Base-by-base conservation (phyloP, 495 filamentous ascomycete species). In the Neurospora sp. region DNA sequence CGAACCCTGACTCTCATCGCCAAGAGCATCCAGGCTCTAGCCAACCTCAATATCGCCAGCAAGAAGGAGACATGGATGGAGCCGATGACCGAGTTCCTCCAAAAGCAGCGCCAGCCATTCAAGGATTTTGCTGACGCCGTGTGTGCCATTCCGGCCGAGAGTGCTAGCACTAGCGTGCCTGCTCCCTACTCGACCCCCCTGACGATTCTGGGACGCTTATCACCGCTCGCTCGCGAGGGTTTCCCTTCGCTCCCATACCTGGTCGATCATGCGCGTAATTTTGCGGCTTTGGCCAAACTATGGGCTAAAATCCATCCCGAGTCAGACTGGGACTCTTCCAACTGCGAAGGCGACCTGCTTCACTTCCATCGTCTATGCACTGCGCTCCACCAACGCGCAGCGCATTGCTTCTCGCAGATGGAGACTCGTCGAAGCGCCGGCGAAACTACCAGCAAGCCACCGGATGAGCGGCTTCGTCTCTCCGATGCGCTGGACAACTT, bases 21-120 rank as follows among this genome's bases (percentile, higher is more conserved):
- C 14, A 99, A 99, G 83, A 91, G 92, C 18, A 86, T 99, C n/a
- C 95, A 98, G 83, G 94, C 92, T 18, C 85, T 99, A 46, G 96
- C 95, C 22, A 98, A 98, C 78, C 89, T 98, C 83, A 92, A 92
- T 12, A 94, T 89, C 3, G 98, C 98, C 74, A 96, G 96, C 71
- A 92, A 91, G 77, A 98, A 98, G 80, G 96, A 98, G 80, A 88
- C 91, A 5, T 99, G 95, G 94, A 99, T 99, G 96, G 96, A 97
- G 81, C 93, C 93, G 5, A 98, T 98, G 96, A 99, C 98, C 78
- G 87, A 86, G 12, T 93, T 93, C 75, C 84, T 93, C 71, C 76
- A 77, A 11, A 81, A 84, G n/a, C 85, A 91, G 72, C 83, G 89
- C 10, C 88, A 90, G 71, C 89, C 91, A 31, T 93, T 98, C 83